Base-by-base conservation (phyloP, 2,329 filamentous ascomycete species). In the Colletotrichum viniferum region DNA sequence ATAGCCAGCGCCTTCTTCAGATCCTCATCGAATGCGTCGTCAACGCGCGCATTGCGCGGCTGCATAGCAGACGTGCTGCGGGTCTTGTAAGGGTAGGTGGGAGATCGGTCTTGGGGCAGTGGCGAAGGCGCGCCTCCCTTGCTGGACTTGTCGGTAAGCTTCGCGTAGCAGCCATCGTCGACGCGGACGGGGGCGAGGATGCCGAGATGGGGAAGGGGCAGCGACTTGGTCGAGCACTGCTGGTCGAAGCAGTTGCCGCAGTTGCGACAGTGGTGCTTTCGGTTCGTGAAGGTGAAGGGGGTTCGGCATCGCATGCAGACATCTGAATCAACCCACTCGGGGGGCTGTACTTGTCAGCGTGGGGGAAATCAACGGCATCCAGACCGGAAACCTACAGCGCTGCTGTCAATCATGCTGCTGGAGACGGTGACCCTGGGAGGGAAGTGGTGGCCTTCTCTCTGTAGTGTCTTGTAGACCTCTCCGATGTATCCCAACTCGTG, bases 261-360 rank as follows among this genome's bases (percentile, higher is more conserved):
- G 84, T 99, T 99, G 78, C 97, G 93, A 82, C 97, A 99, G 84
- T 99, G 97, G 83, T 99, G 97, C 83, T 98, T 99, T 81, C 97
- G 93, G 84, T 99, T 99, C 71, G 96, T 99, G 82, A 99, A 98
- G 63, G 95, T 98, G 81, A 99, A 99, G 21, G 95, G 87, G 14
- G 96, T 98, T 79, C 97, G 93, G 84, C 97, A 99, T 82, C 97
- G 94, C 96, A 99, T 98, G 84, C 97, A 99, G 36, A 99, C 96
- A 81, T 99, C 97, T 13, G 96, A 98, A 85, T 99, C 97, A 66
- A 93, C 93, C 97, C 97, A 99, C 85, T 99, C 97, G 1, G 97
- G 97, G 12, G 97, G 97, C 93, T 98, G 28, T 0, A 16, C 5
- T 16, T 13, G 61, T 76, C 38, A 78, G 73, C 26, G 34, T 10